Base-by-base conservation (phyloP, 208 protist species). In the Trichomonas tenax region DNA sequence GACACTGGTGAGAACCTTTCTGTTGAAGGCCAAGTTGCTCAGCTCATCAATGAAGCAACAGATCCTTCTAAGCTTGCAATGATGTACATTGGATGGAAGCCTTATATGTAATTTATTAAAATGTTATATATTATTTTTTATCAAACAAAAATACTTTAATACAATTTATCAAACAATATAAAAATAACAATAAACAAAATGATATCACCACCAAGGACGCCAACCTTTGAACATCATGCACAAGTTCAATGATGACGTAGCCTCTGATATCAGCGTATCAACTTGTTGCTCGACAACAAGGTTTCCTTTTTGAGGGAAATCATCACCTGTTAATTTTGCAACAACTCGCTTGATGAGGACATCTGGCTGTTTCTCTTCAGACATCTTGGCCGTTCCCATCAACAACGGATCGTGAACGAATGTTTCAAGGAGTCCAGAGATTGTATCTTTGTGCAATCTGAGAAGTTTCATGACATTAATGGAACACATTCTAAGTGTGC, bases 401-500 rank as follows among this genome's bases (percentile, higher is more conserved):
- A 96, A 15, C 23, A 96, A 1, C 10, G 93, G 93, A 45, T 96
- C 93, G 45, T 72, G 23, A 2, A 96, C 41, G 40, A 96, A 96
- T 38, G 44, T 49, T 26, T 96, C 93, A 11, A 96, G 40, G 0
- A 96, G 11, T n/a, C 49, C 51, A 45, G 14, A 14, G 38, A 96
- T 45, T 15, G 36, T 34, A 11, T 96, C 34, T 17, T 49, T 21
- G 36, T 96, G 63, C 3, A 81, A 0, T 82, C 51, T 81, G 0
- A 96, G 45, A 6, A 38, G 8, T 38, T 41, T n/a, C 93, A 96
- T 96, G 36, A 82, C 93, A 0, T 97, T 96, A 96, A 99, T 98
- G 96, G 98, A 99, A 95, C 97, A 96, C 0, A 86, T 96, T 6
- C 98, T 97, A 97, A 99, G 99, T 2, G 98, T 96, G 6, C 99